A percentile compares a stretch with the other conserved stretches of the same genome.
Evolutionary conservation across 495 filamentous ascomycete species (phyloP).

Genomic region (Trichoderma reesei): DNA sequence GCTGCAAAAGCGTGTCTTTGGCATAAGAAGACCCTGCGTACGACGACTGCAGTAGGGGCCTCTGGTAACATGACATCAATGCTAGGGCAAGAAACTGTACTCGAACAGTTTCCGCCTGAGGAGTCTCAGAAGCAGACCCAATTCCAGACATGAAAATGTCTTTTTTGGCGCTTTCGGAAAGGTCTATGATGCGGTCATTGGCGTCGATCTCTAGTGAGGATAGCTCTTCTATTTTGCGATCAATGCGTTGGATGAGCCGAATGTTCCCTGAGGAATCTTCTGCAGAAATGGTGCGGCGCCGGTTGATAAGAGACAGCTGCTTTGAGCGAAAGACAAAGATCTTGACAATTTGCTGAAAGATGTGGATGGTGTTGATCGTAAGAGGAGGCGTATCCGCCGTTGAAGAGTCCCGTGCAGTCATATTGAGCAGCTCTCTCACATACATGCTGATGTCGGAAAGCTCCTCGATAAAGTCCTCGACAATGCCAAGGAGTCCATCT

Average conservation of each 20-base stretch:
- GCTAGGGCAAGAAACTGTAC: constrained; percentile 12
- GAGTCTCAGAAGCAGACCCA: background rate
- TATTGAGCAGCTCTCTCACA: background rate
- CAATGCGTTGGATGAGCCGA: background rate
- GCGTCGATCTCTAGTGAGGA: background rate
- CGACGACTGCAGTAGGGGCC: background rate
- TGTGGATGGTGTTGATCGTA: background rate
- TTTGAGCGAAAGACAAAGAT: constrained; percentile 5
- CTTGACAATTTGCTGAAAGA: constrained; percentile 1
- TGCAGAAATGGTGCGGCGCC: background rate
- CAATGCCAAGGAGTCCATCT: background rate
- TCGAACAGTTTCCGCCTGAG: constrained; percentile 5
- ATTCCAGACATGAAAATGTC: constrained; percentile 10
- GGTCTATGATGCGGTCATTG: background rate
- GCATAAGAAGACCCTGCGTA: background rate
- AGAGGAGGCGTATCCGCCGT: background rate
- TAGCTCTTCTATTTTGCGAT: background rate
- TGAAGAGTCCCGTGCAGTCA: background rate
- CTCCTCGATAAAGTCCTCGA: background rate
- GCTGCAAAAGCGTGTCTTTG: background rate
- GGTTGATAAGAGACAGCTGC: constrained; percentile 3
- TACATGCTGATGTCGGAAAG: background rate
- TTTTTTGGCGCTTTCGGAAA: constrained; percentile 10
- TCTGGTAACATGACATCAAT: background rate
- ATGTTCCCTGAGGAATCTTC: background rate